phyloP scores from a whole-genome alignment of 345 rosid species.

The Acer negundo region DNA sequence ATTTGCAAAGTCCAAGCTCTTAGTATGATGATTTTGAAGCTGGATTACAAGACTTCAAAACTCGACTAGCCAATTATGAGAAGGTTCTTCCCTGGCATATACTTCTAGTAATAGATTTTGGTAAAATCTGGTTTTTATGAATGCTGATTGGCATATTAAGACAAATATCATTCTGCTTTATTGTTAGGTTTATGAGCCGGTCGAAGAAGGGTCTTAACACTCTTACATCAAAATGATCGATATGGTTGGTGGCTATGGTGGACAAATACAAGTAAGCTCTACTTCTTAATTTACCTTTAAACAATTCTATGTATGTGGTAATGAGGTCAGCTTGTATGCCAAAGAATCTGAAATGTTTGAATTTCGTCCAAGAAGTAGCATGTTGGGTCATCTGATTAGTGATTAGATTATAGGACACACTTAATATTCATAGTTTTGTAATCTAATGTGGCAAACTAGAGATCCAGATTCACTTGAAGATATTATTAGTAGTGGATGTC shows the following conservation, averaged over 20 bases:
- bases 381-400: not conserved
- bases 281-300: conserved; percentile 2
- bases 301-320: not conserved
- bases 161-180: conserved; percentile 25
- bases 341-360: not conserved
- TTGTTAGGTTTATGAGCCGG: conserved; percentile 92
- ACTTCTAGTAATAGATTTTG: conserved; percentile 19
- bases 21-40: conserved; percentile 63
- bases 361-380: not conserved
- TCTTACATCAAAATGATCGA: conserved; percentile 88
- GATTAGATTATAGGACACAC: not conserved
- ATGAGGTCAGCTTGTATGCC: not conserved
- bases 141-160: conserved; percentile 16
- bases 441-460: conserved; percentile 7
- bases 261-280: conserved; percentile 83
- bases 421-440: not conserved
- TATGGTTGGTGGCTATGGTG: conserved; percentile 96
- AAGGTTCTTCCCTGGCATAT: conserved; percentile 49
- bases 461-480: not conserved
- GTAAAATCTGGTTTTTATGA: conserved; percentile 9
- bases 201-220: conserved; percentile 92
- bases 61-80: conserved; percentile 82
- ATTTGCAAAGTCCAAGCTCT: too few species aligned
- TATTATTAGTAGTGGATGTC: not conserved
- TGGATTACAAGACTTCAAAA: conserved; percentile 84